These are phyloP conservation scores for Neurospora sp. DNA, from an alignment of 495 filamentous ascomycete species.

Conservation along the genomic window DNA sequence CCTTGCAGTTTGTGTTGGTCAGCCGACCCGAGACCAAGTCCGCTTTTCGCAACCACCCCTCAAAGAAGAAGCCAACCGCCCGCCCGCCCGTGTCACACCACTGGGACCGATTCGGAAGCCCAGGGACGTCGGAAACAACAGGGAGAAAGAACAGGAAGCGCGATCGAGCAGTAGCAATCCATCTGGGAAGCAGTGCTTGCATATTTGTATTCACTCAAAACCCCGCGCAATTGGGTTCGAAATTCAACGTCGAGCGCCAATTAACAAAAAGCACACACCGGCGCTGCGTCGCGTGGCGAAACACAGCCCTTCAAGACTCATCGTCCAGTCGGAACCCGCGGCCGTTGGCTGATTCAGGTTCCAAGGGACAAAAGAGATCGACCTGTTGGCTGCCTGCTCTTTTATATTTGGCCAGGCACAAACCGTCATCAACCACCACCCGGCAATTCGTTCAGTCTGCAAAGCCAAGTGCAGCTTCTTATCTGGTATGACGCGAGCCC, in stretches of 20 bases:
- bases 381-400: not conserved
- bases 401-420: slow-evolving; percentile 1
- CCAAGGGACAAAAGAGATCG: not conserved
- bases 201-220: slow-evolving; percentile 4
- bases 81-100: not conserved
- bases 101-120: not conserved
- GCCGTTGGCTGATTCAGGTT: slow-evolving; percentile 1
- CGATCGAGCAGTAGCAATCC: not conserved
- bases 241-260: not conserved
- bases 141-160: not conserved
- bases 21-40: not conserved
- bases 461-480: slow-evolving; percentile 8
- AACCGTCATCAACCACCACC: not conserved
- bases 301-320: not conserved
- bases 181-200: slow-evolving; percentile 2
- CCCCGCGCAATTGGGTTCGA: not conserved
- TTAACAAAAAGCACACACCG: not conserved
- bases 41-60: not conserved
- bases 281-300: slow-evolving; percentile 1
- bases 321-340: not conserved
- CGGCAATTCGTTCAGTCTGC: slow-evolving; percentile 1
- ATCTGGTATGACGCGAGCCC: slow-evolving; percentile 25
- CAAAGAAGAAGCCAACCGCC: not conserved
- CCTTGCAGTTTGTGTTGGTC: not conserved
- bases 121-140: not conserved